Evolutionary conservation across 106 monocot species (phyloP).

Genomic region (Dioscorea dumetorum): DNA sequence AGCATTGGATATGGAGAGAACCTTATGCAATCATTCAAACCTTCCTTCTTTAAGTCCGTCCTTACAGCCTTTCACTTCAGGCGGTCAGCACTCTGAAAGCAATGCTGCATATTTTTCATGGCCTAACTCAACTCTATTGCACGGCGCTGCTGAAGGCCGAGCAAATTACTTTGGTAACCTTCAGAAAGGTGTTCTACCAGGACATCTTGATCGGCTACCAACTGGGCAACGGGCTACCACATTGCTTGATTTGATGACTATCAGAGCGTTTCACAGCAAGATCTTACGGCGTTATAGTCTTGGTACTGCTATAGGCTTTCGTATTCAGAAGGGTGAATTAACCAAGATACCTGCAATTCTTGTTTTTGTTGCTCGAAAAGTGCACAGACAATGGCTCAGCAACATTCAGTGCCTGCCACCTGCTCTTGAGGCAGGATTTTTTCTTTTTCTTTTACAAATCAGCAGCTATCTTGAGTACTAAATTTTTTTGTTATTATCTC

Average conservation of each 20-base stretch:
- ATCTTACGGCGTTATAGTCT: conserved; percentile 85
- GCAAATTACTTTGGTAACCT: conserved; percentile 97
- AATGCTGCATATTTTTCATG: conserved; percentile 96
- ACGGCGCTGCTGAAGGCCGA: conserved; percentile 84
- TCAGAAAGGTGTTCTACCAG: conserved; percentile 87
- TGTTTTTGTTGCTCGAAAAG: conserved; percentile 94
- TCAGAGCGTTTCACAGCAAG: conserved; percentile 98
- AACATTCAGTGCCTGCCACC: conserved; percentile 76
- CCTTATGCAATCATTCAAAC: conserved; percentile 23
- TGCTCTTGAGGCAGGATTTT: conserved; percentile 62
- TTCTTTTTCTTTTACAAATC: not conserved
- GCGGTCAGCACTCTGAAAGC: conserved; percentile 76
- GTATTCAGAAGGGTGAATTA: conserved; percentile 68
- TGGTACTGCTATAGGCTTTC: conserved; percentile 90
- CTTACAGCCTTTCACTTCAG: conserved; percentile 70
- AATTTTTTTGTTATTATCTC: not conserved
- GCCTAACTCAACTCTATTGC: conserved; percentile 78
- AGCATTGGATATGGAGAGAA: conserved; percentile 72
- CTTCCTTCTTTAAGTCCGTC: conserved; percentile 30
- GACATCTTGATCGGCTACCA: conserved; percentile 54
- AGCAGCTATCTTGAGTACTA: not conserved
- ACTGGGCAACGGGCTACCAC: conserved; percentile 80
- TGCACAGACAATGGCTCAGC: conserved; percentile 87
- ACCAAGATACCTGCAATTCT: conserved; percentile 92
- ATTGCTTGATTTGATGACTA: conserved; percentile 95